Conservation (phyloP, 371 early-diverging fungal species). For the Phascolomyces articulosus region DNA sequence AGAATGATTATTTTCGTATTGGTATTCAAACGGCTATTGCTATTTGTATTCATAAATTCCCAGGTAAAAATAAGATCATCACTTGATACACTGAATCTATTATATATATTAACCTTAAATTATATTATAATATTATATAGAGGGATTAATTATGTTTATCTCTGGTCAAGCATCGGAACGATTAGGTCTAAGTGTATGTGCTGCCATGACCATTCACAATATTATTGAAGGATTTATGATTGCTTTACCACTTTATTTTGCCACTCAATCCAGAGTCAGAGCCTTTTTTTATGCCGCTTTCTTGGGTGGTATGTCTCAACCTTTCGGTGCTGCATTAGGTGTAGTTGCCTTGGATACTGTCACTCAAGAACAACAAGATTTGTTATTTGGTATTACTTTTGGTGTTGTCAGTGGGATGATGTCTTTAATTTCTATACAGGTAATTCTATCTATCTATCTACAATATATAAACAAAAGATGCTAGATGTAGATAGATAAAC, state of each 20-base stretch:
- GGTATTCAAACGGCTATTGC: conserved; percentile 83
- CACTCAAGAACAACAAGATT: conserved; percentile 40
- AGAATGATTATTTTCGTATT: conserved; percentile 32
- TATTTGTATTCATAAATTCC: conserved; percentile 80
- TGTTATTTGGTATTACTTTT: conserved; percentile 57
- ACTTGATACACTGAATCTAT: no score
- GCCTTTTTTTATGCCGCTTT: conserved; percentile 69
- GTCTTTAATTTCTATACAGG: conserved; percentile 62
- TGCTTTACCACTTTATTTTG: conserved; percentile 73
- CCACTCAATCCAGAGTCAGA: conserved; percentile 58
- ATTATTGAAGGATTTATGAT: conserved; percentile 83
- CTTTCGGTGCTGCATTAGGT: conserved; percentile 66
- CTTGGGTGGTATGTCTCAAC: conserved; percentile 72
- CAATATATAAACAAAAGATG: background rate
- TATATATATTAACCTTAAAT: no score
- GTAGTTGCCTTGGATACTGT: conserved; percentile 46
- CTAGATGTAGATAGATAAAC: background rate
- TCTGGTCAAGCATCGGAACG: conserved; percentile 65
- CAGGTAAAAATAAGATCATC: conserved; percentile 42
- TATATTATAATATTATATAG: conserved; percentile 22
- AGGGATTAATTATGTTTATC: conserved; percentile 80
- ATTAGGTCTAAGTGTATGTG: conserved; percentile 72
- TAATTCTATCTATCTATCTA: no score
- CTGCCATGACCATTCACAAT: conserved; percentile 80
- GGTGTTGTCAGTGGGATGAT: conserved; percentile 72